Base-by-base conservation (phyloP, 768 basidiomycete species). In the Tulasnella sp. region DNA sequence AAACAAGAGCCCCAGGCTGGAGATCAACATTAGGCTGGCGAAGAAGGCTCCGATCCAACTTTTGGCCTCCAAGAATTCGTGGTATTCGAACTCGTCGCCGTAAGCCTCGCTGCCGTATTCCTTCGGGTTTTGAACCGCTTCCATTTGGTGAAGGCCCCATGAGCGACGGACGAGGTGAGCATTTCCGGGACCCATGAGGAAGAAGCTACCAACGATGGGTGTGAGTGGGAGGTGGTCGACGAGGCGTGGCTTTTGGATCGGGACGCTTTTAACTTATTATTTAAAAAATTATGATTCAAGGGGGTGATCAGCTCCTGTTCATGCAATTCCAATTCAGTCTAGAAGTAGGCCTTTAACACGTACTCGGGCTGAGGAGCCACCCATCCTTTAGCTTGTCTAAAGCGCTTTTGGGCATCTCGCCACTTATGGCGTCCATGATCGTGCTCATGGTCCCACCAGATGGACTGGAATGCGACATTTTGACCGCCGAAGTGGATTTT, bases 81-180 rank as follows among this genome's bases (percentile, higher is more conserved):
- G 81, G 68, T 93, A 95, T 47, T 73, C 73, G 75, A 96, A 91
- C 2, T 77, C 67, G 0, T 80, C 73, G 4, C 88, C 93, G 66
- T 94, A 93, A 13, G 70, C 68, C 59, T 32, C 56, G 63, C 43
- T 58, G 60, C 65, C 56, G 61, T 63, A 53, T 54, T 49, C 11
- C 62, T 50, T 32, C 56, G 63, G 63, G 34, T 38, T 38, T 38
- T 38, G 7, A 38, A 38, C 7, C 34, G 47, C 51, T 51, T 65
- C 26, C 8, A 48, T 56, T 27, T 56, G 19, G 29, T 42, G 19
- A 21, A 56, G 42, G 15, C 79, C 80, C 73, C 80, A 81, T 15
- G 79, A 76, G 54, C 84, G 77, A 19, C 81, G 74, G 9, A 85
- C 80, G 41, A 83, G 69, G 19, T 72, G 69, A 23, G 72, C 65